phyloP scores from a whole-genome alignment of 163 green algal genomes.

The Chlorella variabilis region DNA sequence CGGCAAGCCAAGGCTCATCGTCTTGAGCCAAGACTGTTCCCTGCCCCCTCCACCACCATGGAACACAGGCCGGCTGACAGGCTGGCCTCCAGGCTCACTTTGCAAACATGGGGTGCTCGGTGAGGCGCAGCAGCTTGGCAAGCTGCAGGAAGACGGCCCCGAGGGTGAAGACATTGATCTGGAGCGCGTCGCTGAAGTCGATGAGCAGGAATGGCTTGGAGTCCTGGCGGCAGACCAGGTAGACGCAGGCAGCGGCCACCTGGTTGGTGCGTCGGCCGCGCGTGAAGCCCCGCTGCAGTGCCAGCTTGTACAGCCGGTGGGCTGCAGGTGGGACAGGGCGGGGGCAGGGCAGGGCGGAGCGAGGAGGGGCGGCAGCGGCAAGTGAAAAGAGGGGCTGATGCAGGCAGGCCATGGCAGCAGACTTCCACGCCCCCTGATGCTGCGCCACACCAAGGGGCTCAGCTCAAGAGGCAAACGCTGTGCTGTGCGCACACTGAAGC shows the following conservation, averaged over 20 bases:
- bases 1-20: too few relatives aligned
- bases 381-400: too few relatives aligned
- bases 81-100: too few relatives aligned
- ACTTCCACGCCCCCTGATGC: too few relatives aligned
- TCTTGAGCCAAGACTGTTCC: too few relatives aligned
- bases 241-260: constrained; percentile 95
- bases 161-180: constrained; percentile 87
- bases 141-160: constrained; percentile 90
- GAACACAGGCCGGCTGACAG: too few relatives aligned
- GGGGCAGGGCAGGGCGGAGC: neutral
- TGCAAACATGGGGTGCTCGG: constrained; percentile 73
- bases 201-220: constrained; percentile 98
- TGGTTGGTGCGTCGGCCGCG: constrained; percentile 85
- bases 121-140: constrained; percentile 83
- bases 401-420: too few relatives aligned
- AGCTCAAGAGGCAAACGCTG: too few relatives aligned
- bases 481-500: too few relatives aligned
- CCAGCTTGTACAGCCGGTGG: constrained; percentile 87
- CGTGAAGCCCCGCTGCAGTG: constrained; percentile 93
- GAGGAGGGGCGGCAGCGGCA: neutral
- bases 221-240: constrained; percentile 97
- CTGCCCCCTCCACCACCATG: too few relatives aligned
- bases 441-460: too few relatives aligned
- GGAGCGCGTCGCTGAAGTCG: constrained; percentile 91
- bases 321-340: constrained; percentile 35